A percentile compares a stretch with the other conserved stretches of the same genome.
These are phyloP conservation scores for Cnidoscolus chayamansa DNA, from an alignment of 441 rosid species.

Conservation along the genomic window DNA sequence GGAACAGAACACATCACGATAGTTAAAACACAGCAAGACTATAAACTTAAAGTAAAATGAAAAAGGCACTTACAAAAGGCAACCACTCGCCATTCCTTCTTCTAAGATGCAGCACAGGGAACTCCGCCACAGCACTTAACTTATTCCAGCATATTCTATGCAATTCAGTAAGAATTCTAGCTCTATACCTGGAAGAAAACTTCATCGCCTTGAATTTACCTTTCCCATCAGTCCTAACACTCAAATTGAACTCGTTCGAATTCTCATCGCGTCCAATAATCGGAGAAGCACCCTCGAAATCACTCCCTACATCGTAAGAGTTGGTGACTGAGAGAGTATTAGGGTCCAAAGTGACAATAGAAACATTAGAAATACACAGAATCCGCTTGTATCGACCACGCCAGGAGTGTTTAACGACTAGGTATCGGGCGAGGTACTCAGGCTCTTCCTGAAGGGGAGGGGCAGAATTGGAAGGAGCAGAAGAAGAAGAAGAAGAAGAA, in stretches of 20 bases:
- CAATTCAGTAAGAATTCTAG: constrained; percentile 82
- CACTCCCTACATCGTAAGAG: constrained; percentile 59
- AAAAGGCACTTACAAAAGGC: constrained; percentile 48
- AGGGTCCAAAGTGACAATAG: constrained; percentile 84
- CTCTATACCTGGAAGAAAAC: constrained; percentile 79
- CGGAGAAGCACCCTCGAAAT: constrained; percentile 78
- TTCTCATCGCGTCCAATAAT: constrained; percentile 59
- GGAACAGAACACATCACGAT: neutral
- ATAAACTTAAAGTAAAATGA: neutral
- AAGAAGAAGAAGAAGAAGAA: constrained; percentile 23
- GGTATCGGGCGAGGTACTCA: constrained; percentile 85
- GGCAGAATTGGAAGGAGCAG: constrained; percentile 30
- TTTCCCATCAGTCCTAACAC: constrained; percentile 83
- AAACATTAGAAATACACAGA: constrained; percentile 62
- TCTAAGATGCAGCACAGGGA: constrained; percentile 80
- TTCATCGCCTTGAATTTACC: constrained; percentile 84
- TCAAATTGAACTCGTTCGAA: constrained; percentile 71
- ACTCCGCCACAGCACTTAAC: constrained; percentile 68
- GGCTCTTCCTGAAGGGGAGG: constrained; percentile 66
- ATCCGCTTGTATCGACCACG: constrained; percentile 95
- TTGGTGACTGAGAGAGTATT: constrained; percentile 71
- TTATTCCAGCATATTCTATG: constrained; percentile 73
- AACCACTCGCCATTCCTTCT: constrained; percentile 81
- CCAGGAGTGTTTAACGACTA: constrained; percentile 94
- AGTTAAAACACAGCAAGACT: neutral